Evolutionary conservation across 805 yeast species (phyloP).

Genomic region (Candida silvatica): DNA sequence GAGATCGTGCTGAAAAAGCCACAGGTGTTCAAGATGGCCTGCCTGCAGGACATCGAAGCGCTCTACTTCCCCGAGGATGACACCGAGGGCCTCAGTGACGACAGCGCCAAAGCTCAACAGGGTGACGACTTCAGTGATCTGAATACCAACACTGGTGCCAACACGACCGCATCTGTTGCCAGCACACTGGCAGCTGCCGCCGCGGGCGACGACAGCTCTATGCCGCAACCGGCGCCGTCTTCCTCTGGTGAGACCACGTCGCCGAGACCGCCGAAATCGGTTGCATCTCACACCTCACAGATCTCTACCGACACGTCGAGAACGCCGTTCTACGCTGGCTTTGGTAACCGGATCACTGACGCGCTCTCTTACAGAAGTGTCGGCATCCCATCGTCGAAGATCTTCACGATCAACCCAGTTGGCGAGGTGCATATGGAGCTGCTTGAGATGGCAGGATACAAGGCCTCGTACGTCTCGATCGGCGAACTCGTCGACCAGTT

Average conservation of each 20-base stretch:
- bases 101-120: not conserved
- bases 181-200: not conserved
- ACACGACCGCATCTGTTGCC: not conserved
- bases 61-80: constrained; percentile 34
- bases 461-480: constrained; percentile 78
- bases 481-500: constrained; percentile 95
- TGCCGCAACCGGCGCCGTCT: too few relatives aligned
- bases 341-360: constrained; percentile 94
- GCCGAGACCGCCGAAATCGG: constrained; percentile 13
- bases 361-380: constrained; percentile 92
- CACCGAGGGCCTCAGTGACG: not conserved
- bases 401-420: constrained; percentile 91
- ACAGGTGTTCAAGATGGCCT: constrained; percentile 98
- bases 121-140: constrained; percentile 11
- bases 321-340: constrained; percentile 96
- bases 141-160: constrained; percentile 8
- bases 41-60: constrained; percentile 75
- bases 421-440: constrained; percentile 98
- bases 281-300: not conserved
- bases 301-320: too few relatives aligned
- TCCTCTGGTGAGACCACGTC: not conserved
- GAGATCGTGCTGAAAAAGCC: constrained; percentile 94
- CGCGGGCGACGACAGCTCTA: not conserved
- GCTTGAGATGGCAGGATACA: constrained; percentile 87
- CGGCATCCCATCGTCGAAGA: constrained; percentile 87